These are phyloP conservation scores for Pseudognaphalium luteoalbum DNA, from an alignment of 129 eudicot genomes.

Conservation along the genomic window DNA sequence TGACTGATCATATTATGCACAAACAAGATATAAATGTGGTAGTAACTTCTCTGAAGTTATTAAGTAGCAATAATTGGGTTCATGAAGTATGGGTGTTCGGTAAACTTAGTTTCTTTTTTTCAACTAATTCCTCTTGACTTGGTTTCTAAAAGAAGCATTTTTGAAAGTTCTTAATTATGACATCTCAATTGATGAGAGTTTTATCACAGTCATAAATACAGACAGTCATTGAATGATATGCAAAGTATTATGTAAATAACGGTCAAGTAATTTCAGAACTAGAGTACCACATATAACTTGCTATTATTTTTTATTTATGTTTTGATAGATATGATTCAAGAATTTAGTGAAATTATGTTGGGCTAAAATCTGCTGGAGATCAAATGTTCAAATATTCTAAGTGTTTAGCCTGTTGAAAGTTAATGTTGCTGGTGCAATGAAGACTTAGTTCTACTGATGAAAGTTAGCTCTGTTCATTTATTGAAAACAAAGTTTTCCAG, in stretches of 20 bases:
- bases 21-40: background rate
- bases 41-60: background rate
- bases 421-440: too few species aligned
- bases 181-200: background rate
- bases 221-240: background rate
- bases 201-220: background rate
- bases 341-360: constrained; percentile 28
- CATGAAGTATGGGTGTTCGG: background rate
- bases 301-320: too few species aligned
- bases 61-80: background rate
- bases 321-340: background rate
- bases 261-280: background rate
- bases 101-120: too few species aligned
- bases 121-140: background rate
- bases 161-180: too few species aligned
- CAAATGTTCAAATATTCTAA: too few species aligned
- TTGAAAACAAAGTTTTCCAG: too few species aligned
- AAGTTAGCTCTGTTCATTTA: too few species aligned
- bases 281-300: background rate
- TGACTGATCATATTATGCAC: background rate
- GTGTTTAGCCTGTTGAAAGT: too few species aligned
- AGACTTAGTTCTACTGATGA: too few species aligned
- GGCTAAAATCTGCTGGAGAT: constrained; percentile 59
- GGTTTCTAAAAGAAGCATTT: background rate
- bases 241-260: too few species aligned